A percentile compares a stretch with the other conserved stretches of the same genome.
Evolutionary conservation across 345 rosid species (phyloP).

Genomic region (Eutrema japonicum): DNA sequence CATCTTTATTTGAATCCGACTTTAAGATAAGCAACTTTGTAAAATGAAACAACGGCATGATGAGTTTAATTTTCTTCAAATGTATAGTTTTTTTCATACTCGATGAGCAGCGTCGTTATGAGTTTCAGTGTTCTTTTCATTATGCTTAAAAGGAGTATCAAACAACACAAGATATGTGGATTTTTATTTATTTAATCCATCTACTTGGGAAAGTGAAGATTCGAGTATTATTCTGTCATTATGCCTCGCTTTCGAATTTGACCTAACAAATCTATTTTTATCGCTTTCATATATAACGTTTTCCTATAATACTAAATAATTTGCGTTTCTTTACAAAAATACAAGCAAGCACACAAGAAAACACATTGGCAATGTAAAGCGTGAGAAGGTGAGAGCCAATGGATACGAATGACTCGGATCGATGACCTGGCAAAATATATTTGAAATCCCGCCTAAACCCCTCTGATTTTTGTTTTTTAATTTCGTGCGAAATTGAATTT

Average conservation of each 20-base stretch:
- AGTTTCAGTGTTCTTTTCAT: background rate
- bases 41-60: background rate
- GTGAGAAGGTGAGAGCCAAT: constrained; percentile 46
- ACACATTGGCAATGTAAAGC: constrained; percentile 47
- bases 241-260: constrained; percentile 15
- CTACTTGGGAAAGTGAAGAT: constrained; percentile 26
- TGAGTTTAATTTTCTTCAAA: background rate
- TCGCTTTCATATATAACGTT: background rate
- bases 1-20: background rate
- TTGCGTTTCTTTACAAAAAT: background rate
- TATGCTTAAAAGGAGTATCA: too few species aligned
- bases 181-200: too few species aligned
- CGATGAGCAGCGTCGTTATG: background rate
- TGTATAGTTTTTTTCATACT: background rate
- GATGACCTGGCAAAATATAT: constrained; percentile 65
- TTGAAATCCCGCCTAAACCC: constrained; percentile 90
- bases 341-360: constrained; percentile 57
- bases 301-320: background rate
- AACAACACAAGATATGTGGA: too few species aligned
- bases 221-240: constrained; percentile 22
- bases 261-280: constrained; percentile 18
- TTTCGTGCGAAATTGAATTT: constrained; percentile 72
- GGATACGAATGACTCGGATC: constrained; percentile 48
- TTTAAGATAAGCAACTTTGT: background rate
- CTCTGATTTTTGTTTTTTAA: constrained; percentile 51